These are phyloP conservation scores for Stylonectria norvegica DNA, from an alignment of 2,329 filamentous ascomycete species.

Conservation along the genomic window DNA sequence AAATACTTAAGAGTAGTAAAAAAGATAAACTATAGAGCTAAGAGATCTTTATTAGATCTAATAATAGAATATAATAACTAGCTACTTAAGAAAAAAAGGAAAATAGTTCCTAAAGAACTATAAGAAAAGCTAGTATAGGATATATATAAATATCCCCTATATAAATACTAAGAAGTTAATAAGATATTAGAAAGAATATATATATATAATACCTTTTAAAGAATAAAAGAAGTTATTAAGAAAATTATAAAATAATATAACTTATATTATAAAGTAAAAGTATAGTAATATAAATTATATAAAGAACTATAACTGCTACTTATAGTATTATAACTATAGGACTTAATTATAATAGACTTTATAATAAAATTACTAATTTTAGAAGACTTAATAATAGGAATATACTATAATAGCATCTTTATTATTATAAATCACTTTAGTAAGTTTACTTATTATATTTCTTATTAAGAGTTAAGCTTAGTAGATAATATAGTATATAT, in stretches of 20 bases:
- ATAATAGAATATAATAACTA: not conserved
- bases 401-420: too few relatives aligned
- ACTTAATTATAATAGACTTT: too few relatives aligned
- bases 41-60: not conserved
- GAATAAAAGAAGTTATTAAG: conserved; percentile 2
- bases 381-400: too few relatives aligned
- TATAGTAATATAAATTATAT: not conserved
- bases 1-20: not conserved
- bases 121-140: conserved; percentile 6
- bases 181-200: conserved; percentile 7
- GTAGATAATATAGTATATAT: not conserved
- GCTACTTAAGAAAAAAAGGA: not conserved
- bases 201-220: conserved; percentile 2
- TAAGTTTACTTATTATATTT: too few relatives aligned
- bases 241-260: conserved; percentile 6
- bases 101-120: not conserved
- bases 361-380: too few relatives aligned
- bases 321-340: too few relatives aligned
- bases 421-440: too few relatives aligned
- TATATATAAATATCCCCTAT: conserved; percentile 4
- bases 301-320: too few relatives aligned
- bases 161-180: conserved; percentile 11
- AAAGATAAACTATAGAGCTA: not conserved
- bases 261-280: not conserved
- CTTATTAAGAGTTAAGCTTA: not conserved